phyloP scores from a whole-genome alignment of 1,284 basidiomycete species.

The Cutaneotrichosporon sp. region DNA sequence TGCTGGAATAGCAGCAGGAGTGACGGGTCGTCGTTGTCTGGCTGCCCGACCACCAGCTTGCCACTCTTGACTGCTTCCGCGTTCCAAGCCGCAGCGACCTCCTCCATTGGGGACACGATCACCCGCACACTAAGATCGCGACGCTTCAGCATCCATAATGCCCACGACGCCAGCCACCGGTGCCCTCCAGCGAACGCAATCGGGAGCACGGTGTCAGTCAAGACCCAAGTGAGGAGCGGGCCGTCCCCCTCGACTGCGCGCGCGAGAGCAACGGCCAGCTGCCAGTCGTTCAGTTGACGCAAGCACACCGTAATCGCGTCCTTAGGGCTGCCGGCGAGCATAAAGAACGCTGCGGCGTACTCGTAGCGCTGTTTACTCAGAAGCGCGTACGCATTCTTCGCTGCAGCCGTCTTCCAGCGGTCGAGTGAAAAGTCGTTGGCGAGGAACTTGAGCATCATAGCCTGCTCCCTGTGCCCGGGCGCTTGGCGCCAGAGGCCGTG shows the following conservation, averaged over 20 bases:
- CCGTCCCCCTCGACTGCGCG: conserved; percentile 79
- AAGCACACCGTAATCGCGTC: conserved; percentile 92
- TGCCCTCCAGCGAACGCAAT: conserved; percentile 81
- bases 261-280: conserved; percentile 82
- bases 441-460: conserved; percentile 87
- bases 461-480: conserved; percentile 87
- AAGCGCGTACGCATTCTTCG: conserved; percentile 95
- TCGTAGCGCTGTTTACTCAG: conserved; percentile 90
- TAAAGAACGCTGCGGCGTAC: conserved; percentile 96
- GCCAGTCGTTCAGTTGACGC: conserved; percentile 82
- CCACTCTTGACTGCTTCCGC: conserved; percentile 5
- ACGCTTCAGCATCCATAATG: conserved; percentile 83
- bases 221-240: conserved; percentile 68
- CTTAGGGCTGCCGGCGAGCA: conserved; percentile 81
- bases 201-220: conserved; percentile 74
- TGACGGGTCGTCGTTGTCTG: conserved; percentile 87
- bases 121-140: conserved; percentile 73
- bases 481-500: conserved; percentile 95
- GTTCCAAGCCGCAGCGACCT: conserved; percentile 36
- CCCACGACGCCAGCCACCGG: conserved; percentile 95
- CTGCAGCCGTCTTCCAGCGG: conserved; percentile 87
- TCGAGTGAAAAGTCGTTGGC: conserved; percentile 82
- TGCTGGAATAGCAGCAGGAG: conserved; percentile 87
- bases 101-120: conserved; percentile 48
- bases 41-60: conserved; percentile 67